A percentile compares a stretch with the other conserved stretches of the same genome.
phyloP scores from a whole-genome alignment of 2,329 filamentous ascomycete species.

The Corynespora cassiicola region DNA sequence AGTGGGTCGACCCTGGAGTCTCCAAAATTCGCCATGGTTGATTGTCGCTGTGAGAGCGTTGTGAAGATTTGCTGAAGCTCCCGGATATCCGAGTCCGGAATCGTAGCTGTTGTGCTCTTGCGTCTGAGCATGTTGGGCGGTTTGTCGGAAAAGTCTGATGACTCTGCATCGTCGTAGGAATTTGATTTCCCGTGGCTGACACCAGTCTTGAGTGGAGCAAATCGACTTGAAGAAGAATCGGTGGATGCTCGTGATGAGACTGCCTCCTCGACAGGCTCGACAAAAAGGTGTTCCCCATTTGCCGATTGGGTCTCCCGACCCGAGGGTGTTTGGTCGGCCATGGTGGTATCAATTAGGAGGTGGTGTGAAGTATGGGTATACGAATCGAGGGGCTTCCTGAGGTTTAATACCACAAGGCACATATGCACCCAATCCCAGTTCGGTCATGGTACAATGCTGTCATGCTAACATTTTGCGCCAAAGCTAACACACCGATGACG shows the following conservation, averaged over 20 bases:
- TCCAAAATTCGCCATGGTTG: slow-evolving; percentile 35
- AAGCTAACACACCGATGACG: no score
- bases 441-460: no score
- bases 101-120: slow-evolving; percentile 18
- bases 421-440: no score
- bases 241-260: slow-evolving; percentile 10
- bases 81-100: slow-evolving; percentile 30
- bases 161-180: slow-evolving; percentile 5
- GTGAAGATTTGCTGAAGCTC: slow-evolving; percentile 33
- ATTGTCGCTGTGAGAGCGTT: slow-evolving; percentile 27
- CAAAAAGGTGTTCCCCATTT: no score
- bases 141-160: slow-evolving; percentile 5
- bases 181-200: no score
- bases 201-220: slow-evolving; percentile 10
- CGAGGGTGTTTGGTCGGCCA: no score
- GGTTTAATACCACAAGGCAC: no score
- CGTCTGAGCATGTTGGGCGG: slow-evolving; percentile 8
- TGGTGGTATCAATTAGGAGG: no score
- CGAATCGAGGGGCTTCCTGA: no score
- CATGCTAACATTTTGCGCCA: no score
- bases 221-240: slow-evolving; percentile 13
- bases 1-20: slow-evolving; percentile 61
- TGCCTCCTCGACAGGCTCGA: slow-evolving; percentile 2
- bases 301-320: no score
- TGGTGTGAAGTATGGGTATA: no score